Conservation (phyloP, 352 stramenopile species). For the Phytophthora hibernalis region DNA sequence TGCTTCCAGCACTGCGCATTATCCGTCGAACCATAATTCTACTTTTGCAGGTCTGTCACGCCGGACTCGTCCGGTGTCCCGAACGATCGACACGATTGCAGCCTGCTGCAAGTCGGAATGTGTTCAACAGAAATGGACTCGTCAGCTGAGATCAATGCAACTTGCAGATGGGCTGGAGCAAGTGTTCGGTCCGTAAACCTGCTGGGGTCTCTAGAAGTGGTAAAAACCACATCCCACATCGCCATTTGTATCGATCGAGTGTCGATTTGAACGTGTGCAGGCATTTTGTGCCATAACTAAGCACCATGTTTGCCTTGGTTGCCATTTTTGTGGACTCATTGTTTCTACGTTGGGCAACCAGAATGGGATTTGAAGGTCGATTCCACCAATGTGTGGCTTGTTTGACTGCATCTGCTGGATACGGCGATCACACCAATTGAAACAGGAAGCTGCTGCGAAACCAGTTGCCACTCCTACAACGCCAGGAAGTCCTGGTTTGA, state of each 20-base stretch:
- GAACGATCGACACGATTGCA: slow-evolving; percentile 10
- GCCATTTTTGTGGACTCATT: slow-evolving; percentile 29
- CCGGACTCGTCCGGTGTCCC: slow-evolving; percentile 6
- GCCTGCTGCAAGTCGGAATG: slow-evolving; percentile 29
- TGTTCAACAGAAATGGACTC: slow-evolving; percentile 16
- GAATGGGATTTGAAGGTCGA: slow-evolving; percentile 18
- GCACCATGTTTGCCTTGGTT: neutral
- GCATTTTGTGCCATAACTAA: neutral
- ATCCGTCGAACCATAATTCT: slow-evolving; percentile 25
- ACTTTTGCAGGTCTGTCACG: slow-evolving; percentile 13
- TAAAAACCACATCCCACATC: neutral
- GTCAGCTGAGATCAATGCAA: slow-evolving; percentile 15
- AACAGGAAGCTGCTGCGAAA: slow-evolving; percentile 26
- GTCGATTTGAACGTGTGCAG: neutral
- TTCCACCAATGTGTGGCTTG: slow-evolving; percentile 20
- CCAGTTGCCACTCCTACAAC: slow-evolving; percentile 19
- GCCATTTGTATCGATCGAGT: neutral
- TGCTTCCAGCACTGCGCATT: slow-evolving; percentile 9
- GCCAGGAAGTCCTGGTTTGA: neutral
- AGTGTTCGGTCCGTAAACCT: slow-evolving; percentile 21
- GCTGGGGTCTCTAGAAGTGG: neutral
- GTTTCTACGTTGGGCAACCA: slow-evolving; percentile 29
- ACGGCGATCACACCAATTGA: slow-evolving; percentile 21
- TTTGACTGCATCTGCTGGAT: slow-evolving; percentile 23
- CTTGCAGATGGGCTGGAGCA: slow-evolving; percentile 22